These are phyloP conservation scores for Paracorniculantispora psalliotae DNA, from an alignment of 2,329 filamentous ascomycete species.

Conservation along the genomic window DNA sequence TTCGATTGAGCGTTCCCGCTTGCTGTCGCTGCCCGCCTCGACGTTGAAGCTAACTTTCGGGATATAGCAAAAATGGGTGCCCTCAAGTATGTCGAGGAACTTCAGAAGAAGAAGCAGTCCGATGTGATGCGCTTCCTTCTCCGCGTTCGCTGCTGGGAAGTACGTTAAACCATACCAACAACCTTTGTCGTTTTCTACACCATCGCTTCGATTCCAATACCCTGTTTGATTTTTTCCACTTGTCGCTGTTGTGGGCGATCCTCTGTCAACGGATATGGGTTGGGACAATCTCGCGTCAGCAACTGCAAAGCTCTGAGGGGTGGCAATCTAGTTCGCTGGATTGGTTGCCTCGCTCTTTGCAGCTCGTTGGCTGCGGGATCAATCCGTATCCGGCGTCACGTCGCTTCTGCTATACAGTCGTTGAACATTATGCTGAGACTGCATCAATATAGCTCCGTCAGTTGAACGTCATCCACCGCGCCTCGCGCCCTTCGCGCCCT, in stretches of 20 bases:
- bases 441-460: slow-evolving; percentile 99
- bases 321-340: not conserved
- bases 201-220: slow-evolving; percentile 10
- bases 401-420: slow-evolving; percentile 80
- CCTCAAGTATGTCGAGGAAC: slow-evolving; percentile 99
- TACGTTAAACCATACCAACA: slow-evolving; percentile 53
- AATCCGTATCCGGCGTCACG: not conserved
- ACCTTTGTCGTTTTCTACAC: slow-evolving; percentile 19
- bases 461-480: slow-evolving; percentile 99
- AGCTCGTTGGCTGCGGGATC: not conserved
- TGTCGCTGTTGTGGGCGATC: slow-evolving; percentile 12
- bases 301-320: not conserved
- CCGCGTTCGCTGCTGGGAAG: slow-evolving; percentile 99
- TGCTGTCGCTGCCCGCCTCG: not conserved
- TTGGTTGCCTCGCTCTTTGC: not conserved
- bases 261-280: slow-evolving; percentile 9
- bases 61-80: slow-evolving; percentile 82
- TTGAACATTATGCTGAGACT: slow-evolving; percentile 99
- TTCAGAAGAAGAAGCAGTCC: slow-evolving; percentile 99
- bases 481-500: slow-evolving; percentile 93
- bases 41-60: slow-evolving; percentile 22
- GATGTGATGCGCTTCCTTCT: slow-evolving; percentile 99
- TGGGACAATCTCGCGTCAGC: not conserved
- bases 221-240: not conserved
- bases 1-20: not conserved